phyloP scores from a whole-genome alignment of 2,329 filamentous ascomycete genomes.

The Fonsecaea pedrosoi region DNA sequence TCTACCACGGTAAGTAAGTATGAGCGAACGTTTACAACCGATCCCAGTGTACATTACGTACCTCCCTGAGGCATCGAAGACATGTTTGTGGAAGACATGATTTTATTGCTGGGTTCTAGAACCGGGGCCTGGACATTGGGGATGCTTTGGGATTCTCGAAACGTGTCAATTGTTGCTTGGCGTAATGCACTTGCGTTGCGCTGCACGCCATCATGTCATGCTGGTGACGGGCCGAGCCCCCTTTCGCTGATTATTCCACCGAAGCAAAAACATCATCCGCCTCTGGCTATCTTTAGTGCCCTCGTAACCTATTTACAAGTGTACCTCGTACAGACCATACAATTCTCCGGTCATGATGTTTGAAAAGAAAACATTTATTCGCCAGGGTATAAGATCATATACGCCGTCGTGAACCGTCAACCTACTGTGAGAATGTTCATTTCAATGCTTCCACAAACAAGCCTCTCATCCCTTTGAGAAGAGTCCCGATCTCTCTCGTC shows the following conservation, averaged over 20 bases:
- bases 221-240: constrained; percentile 4
- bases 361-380: neutral
- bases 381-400: neutral
- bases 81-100: constrained; percentile 32
- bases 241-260: constrained; percentile 15
- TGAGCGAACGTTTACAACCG: neutral
- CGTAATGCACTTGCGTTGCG: constrained; percentile 1
- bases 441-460: constrained; percentile 65
- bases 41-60: constrained; percentile 7
- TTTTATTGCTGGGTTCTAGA: neutral
- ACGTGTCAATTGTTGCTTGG: constrained; percentile 29
- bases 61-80: constrained; percentile 33
- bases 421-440: constrained; percentile 38
- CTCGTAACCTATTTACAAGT: no score
- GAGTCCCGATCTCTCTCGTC: constrained; percentile 64
- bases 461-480: constrained; percentile 68
- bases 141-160: constrained; percentile 7
- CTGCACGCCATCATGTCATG: neutral
- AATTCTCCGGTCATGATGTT: neutral
- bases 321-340: neutral
- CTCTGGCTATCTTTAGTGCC: no score
- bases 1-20: constrained; percentile 27
- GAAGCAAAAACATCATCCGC: neutral
- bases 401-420: neutral
- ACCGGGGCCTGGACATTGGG: neutral